Evolutionary conservation across 805 yeast genomes (phyloP).

Genomic region (Schizosaccharomyces lindneri): DNA sequence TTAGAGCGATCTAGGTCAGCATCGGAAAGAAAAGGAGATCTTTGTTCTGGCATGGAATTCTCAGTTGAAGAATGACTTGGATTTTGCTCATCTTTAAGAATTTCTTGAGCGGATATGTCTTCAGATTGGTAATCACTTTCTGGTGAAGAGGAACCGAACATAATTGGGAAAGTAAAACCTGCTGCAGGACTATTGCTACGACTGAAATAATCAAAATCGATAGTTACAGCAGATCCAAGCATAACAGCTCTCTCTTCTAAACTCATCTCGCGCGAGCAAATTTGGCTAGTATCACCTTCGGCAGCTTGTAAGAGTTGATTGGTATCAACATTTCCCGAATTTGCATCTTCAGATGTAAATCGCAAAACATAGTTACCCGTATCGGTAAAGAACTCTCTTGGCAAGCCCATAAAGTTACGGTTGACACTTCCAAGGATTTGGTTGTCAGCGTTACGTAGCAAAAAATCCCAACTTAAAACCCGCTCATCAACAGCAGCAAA

Average conservation of each 20-base stretch:
- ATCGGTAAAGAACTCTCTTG: conserved; percentile 79
- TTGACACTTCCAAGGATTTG: conserved; percentile 52
- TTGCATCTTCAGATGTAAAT: conserved; percentile 34
- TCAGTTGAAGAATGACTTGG: neutral
- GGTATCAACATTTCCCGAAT: conserved; percentile 28
- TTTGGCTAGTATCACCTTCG: conserved; percentile 12
- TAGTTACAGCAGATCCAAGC: conserved; percentile 68
- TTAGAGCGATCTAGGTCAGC: neutral
- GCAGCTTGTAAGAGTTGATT: conserved; percentile 11
- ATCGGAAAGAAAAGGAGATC: neutral
- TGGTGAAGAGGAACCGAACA: neutral
- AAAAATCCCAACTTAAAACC: conserved; percentile 65
- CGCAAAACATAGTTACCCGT: conserved; percentile 76
- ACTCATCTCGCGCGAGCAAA: conserved; percentile 25
- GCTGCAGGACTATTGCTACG: neutral
- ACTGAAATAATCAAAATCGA: conserved; percentile 93
- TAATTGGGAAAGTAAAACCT: neutral
- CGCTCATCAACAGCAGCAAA: conserved; percentile 77
- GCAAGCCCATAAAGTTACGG: conserved; percentile 86
- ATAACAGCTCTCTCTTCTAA: conserved; percentile 68
- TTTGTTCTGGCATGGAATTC: neutral
- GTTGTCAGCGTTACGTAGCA: conserved; percentile 35
- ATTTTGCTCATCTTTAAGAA: neutral
- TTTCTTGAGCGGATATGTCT: neutral
- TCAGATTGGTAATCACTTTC: neutral